Evolutionary conservation across 2,329 filamentous ascomycete genomes (phyloP), one percentile per base, ranked within the genome.

Genomic region (Neurospora sp.): DNA sequence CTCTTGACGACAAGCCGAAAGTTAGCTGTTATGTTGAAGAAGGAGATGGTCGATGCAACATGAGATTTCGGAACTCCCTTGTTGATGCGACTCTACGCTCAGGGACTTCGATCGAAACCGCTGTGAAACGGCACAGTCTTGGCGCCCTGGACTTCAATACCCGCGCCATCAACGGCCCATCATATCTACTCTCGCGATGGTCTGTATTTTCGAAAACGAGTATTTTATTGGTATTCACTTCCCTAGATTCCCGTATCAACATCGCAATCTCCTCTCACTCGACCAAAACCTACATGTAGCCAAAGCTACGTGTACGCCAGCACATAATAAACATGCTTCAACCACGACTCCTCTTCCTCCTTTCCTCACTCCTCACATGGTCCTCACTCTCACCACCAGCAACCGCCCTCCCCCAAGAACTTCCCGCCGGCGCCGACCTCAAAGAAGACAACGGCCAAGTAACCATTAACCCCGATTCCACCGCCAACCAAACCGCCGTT

Each of bases 381-480:
- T 71, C 36, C 8, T 68, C 11, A 28, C n/a, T 67, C 11, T 7
- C 52, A 62, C 4, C 66, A 15, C n/a, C 46, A 19, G 58, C 69
- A 5, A 66, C 11, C 15, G 66, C 68, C 52, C 42, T 72, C 52
- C 68, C 69, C 23, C 58, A 71, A 23, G 23, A 23, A 43, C 68
- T 73, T 23, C 72, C 71, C 17, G 70, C 73, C 2, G 38, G 66
- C 40, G 73, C 71, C 69, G 46, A 73, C 70, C 70, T 75, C 28
- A 67, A 74, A 19, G 73, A 77, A 67, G 75, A 76, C 68, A 74
- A 70, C 0, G 76, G 75, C 36, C 75, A 79, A 70, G 77, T 78
- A 28, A 74, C 76, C 69, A 82, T 87, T 67, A 84, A 85, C 74
- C 83, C 81, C 40, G 75, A 72, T 38, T 72, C 73, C 1, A 70